These are phyloP conservation scores for Globisporangium megalacanthum DNA, from an alignment of 352 stramenopile genomes.

Conservation along the genomic window DNA sequence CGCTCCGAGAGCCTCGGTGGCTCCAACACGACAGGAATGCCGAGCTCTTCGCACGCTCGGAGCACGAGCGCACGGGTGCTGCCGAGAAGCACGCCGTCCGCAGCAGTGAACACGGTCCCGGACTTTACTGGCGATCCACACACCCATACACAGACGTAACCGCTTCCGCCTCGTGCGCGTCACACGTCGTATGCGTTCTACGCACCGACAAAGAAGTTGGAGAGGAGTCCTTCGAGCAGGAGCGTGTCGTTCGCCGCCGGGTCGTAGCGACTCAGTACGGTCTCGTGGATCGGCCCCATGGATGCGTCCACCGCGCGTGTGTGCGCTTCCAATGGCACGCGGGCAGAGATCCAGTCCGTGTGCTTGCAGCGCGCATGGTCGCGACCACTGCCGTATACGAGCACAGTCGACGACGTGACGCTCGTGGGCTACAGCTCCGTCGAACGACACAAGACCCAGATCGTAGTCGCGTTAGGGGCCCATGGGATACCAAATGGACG, in stretches of 20 bases:
- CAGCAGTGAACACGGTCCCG: slow-evolving; percentile 41
- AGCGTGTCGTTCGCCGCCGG: slow-evolving; percentile 16
- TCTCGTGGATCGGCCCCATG: slow-evolving; percentile 41
- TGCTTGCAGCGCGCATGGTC: slow-evolving; percentile 57
- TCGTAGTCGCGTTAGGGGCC: too few relatives aligned
- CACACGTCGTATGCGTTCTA: neutral
- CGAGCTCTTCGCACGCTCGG: slow-evolving; percentile 42
- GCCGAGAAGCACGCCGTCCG: slow-evolving; percentile 37
- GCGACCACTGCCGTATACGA: slow-evolving; percentile 46
- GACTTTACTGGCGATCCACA: slow-evolving; percentile 29
- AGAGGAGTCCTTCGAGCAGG: slow-evolving; percentile 71
- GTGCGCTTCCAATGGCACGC: slow-evolving; percentile 38
- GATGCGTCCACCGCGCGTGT: slow-evolving; percentile 16
- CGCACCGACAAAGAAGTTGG: slow-evolving; percentile 77
- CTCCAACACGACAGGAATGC: slow-evolving; percentile 50
- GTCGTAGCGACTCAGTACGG: slow-evolving; percentile 32
- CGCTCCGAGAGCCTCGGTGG: slow-evolving; percentile 47
- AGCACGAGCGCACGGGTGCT: slow-evolving; percentile 66
- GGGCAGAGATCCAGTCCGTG: slow-evolving; percentile 62
- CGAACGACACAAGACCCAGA: neutral
- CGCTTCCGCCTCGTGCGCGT: too few relatives aligned
- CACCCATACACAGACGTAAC: neutral
- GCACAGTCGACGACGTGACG: slow-evolving; percentile 25
- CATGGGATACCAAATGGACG: neutral
- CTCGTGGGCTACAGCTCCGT: slow-evolving; percentile 18